Percentiles rank a stretch among this genome's conserved stretches.
These are phyloP conservation scores for Ceratobasidium sp. DNA, from an alignment of 1,284 basidiomycete species.

Conservation along the genomic window DNA sequence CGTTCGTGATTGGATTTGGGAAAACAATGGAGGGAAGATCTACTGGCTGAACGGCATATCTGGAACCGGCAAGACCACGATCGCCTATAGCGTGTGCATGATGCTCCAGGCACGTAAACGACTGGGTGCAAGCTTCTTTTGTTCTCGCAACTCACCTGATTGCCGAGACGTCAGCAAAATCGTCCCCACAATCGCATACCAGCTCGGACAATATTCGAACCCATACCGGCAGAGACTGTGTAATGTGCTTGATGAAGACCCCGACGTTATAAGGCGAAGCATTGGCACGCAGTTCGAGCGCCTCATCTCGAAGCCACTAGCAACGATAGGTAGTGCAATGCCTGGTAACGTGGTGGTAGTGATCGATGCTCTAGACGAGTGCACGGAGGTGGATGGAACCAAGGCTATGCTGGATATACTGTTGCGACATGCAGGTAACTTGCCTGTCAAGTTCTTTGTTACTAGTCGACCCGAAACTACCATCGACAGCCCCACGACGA, in stretches of 20 bases:
- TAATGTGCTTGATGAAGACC: background rate
- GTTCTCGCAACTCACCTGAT: background rate
- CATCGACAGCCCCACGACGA: too few relatives aligned
- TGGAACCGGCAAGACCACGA: too few relatives aligned
- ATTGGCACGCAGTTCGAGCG: too few relatives aligned
- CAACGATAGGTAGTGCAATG: background rate
- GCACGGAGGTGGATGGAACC: constrained; percentile 37
- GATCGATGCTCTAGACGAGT: constrained; percentile 49
- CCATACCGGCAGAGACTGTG: background rate
- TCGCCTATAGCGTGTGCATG: too few relatives aligned
- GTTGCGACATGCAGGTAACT: constrained; percentile 43
- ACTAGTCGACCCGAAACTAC: constrained; percentile 46
- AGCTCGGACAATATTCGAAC: background rate
- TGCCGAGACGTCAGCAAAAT: too few relatives aligned
- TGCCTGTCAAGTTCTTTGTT: constrained; percentile 46
- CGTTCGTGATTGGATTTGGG: background rate
- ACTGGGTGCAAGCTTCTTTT: background rate
- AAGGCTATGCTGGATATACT: constrained; percentile 42
- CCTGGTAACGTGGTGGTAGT: background rate
- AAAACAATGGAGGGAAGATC: background rate
- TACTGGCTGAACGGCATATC: too few relatives aligned
- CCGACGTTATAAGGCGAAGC: background rate
- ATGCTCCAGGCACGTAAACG: background rate
- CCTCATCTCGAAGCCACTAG: too few relatives aligned
- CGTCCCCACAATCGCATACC: background rate